phyloP scores from a whole-genome alignment of 2,329 filamentous ascomycete genomes.

The Sclerotinia subarctica region DNA sequence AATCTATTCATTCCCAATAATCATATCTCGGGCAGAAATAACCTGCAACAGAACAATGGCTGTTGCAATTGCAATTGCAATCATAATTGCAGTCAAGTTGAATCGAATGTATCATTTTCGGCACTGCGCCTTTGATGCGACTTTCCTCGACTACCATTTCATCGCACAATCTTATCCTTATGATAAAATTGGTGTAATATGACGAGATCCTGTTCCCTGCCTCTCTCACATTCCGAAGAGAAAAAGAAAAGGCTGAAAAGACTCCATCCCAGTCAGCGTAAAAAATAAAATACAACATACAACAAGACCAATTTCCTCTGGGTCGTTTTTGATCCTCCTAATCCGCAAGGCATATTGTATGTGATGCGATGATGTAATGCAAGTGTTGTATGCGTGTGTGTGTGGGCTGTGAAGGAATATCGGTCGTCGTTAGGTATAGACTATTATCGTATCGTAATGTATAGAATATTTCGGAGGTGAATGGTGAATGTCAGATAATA shows the following conservation, averaged over 20 bases:
- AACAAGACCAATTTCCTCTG: slow-evolving; percentile 73
- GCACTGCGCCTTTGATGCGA: slow-evolving; percentile 3
- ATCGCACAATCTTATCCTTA: slow-evolving; percentile 1
- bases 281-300: slow-evolving; percentile 45
- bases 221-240: neutral
- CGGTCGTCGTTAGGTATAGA: neutral
- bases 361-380: neutral
- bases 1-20: slow-evolving; percentile 19
- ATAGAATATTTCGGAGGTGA: neutral
- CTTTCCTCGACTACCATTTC: neutral
- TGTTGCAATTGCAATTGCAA: neutral
- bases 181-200: neutral
- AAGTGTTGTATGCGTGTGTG: neutral
- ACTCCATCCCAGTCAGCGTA: neutral
- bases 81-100: neutral
- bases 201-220: neutral
- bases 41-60: neutral
- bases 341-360: slow-evolving; percentile 37
- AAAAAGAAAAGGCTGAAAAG: neutral
- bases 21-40: neutral
- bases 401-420: neutral
- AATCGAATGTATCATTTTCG: neutral
- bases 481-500: neutral
- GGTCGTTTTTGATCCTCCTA: slow-evolving; percentile 60
- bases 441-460: neutral